These are phyloP conservation scores for Jasminum sambac DNA, from an alignment of 257 asterid species.

Conservation along the genomic window DNA sequence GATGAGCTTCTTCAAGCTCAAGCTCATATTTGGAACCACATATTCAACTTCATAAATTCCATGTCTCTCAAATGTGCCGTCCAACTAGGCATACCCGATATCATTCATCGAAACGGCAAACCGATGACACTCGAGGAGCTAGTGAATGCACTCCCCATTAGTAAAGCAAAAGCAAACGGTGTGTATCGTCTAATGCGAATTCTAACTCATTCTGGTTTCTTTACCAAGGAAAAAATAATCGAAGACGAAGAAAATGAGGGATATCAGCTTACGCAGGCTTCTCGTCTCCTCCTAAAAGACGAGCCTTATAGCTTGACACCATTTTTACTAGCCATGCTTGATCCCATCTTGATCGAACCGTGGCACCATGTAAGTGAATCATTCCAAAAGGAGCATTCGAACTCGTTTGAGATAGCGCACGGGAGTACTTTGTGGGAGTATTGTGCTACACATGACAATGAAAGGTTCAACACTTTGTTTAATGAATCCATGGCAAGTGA, in stretches of 20 bases:
- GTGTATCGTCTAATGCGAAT: constrained; percentile 22
- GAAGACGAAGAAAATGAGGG: not conserved
- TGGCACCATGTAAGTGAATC: constrained; percentile 8
- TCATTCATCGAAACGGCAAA: constrained; percentile 18
- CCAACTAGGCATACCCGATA: constrained; percentile 19
- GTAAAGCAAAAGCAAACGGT: not conserved
- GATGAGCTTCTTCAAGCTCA: no score
- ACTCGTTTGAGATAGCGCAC: constrained; percentile 8
- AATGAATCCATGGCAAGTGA: constrained; percentile 26
- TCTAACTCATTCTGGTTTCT: constrained; percentile 1
- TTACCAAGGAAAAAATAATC: not conserved
- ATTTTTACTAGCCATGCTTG: not conserved
- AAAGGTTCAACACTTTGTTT: not conserved
- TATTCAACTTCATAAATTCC: constrained; percentile 8
- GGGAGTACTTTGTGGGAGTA: not conserved
- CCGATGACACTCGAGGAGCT: constrained; percentile 22
- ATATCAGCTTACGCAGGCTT: constrained; percentile 2
- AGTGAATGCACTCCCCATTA: constrained; percentile 20
- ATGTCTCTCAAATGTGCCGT: constrained; percentile 25
- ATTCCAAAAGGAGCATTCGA: constrained; percentile 2
- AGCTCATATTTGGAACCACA: no score
- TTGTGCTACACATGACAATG: not conserved
- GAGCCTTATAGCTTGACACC: constrained; percentile 14
- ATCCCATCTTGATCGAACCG: not conserved
- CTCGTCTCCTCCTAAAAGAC: constrained; percentile 17